phyloP scores from a whole-genome alignment of 2,329 filamentous ascomycete genomes.

The Aaosphaeria pasadenensis region DNA sequence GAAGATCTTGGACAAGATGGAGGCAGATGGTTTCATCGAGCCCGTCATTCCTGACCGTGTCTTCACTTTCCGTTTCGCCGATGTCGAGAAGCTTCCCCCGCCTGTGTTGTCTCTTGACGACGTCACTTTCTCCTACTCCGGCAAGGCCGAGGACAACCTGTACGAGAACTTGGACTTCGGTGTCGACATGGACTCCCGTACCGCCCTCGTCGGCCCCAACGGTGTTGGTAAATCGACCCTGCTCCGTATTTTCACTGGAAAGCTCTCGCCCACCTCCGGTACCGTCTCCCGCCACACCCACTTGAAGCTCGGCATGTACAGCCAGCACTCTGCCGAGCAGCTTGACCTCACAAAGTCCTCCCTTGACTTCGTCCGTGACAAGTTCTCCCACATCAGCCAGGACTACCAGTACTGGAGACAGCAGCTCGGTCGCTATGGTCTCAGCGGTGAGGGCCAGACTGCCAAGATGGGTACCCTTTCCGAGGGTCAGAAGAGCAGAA shows the following conservation, averaged over 20 bases:
- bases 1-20: constrained; percentile 99
- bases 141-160: constrained; percentile 81
- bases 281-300: constrained; percentile 90
- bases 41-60: constrained; percentile 79
- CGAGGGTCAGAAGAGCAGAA: constrained; percentile 96
- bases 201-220: constrained; percentile 94
- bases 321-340: constrained; percentile 97
- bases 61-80: constrained; percentile 97
- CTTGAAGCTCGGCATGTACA: constrained; percentile 97
- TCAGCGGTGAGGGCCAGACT: constrained; percentile 90
- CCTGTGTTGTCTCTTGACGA: constrained; percentile 95
- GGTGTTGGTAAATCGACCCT: constrained; percentile 99
- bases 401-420: constrained; percentile 99
- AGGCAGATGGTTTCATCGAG: constrained; percentile 97
- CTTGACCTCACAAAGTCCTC: constrained; percentile 97
- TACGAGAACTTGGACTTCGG: constrained; percentile 97
- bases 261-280: constrained; percentile 80
- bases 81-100: constrained; percentile 98
- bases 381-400: constrained; percentile 83
- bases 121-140: constrained; percentile 97
- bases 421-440: constrained; percentile 91
- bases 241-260: constrained; percentile 93
- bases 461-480: constrained; percentile 97
- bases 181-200: constrained; percentile 99
- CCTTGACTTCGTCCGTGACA: constrained; percentile 96